A percentile compares a stretch with the other conserved stretches of the same genome.
These are phyloP conservation scores for Colletotrichum orchidophilum DNA, from an alignment of 2,329 filamentous ascomycete genomes.

Conservation along the genomic window DNA sequence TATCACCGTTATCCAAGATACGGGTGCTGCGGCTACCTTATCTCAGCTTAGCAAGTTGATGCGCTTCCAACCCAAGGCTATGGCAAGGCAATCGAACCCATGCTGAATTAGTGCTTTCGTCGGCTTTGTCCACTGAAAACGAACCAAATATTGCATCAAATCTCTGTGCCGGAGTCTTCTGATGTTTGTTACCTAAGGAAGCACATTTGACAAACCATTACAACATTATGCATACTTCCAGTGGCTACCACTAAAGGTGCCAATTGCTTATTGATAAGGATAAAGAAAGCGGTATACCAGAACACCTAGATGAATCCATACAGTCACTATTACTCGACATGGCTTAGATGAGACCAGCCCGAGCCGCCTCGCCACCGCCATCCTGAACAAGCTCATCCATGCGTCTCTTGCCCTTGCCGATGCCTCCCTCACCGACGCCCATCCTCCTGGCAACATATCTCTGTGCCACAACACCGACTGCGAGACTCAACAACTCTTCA, in stretches of 20 bases:
- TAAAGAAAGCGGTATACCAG: conserved; percentile 28
- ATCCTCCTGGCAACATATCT: conserved; percentile 93
- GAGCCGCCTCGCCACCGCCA: conserved; percentile 32
- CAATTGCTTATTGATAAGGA: not conserved
- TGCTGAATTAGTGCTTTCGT: too few relatives aligned
- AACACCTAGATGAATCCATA: conserved; percentile 25
- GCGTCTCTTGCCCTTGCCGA: conserved; percentile 69
- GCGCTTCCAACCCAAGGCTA: too few relatives aligned
- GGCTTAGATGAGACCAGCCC: conserved; percentile 32
- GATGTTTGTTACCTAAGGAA: too few relatives aligned
- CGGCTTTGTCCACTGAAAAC: too few relatives aligned
- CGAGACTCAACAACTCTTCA: conserved; percentile 82
- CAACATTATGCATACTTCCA: not conserved
- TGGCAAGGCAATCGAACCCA: too few relatives aligned
- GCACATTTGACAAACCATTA: not conserved
- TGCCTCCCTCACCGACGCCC: conserved; percentile 87
- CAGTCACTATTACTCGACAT: not conserved
- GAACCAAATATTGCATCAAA: too few relatives aligned
- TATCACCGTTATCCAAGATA: too few relatives aligned
- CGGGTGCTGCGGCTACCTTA: too few relatives aligned
- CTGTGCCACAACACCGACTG: conserved; percentile 89
- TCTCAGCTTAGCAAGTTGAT: too few relatives aligned
- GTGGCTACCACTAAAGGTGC: not conserved
- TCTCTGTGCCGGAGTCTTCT: too few relatives aligned
- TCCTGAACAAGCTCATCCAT: conserved; percentile 65